Base-by-base conservation (phyloP, 805 yeast genomes). In the Nakazawaea ishiwadae region DNA sequence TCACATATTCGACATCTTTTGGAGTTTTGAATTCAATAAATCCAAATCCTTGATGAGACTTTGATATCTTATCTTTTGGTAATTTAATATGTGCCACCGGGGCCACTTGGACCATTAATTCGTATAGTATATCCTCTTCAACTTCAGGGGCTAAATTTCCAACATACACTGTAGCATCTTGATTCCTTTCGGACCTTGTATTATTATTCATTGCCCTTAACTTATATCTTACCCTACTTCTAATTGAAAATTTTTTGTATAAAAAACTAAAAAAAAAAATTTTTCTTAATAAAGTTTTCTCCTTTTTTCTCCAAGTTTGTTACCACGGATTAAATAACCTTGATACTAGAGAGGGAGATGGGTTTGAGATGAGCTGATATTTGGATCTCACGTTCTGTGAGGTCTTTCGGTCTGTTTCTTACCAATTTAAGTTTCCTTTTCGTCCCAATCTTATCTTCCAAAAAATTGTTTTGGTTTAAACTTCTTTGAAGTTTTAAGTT, bases 131-230 rank as follows among this genome's bases (percentile, higher is more conserved):
- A 2, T 69, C 62, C 51, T 86, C 96, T 1, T 80, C 78, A 4
- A 80, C 95, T 36, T 75, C 73, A 1, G 81, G 78, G 49, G 86
- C 96, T 4, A 93, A 62, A 50, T 89, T 87, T 1, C 97, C 96
- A 12, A 89, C 72, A 55, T 86, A 89, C 1, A 89, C 58, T 1
- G 95, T 74, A 2, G 79, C 75, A 31, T 77, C 79, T 39, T 72
- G 75, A 52, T 81, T 79, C 37, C 79, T 64, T 35, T 79, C 45
- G 4, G 17, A 9, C 16, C 26, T 29, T n/a, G 18, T 10, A 31
- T 20, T 34, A 24, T 21, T 39, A 15, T 16, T 31, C 15, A 29
- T 24, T n/a, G 24, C 27, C n/a, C n/a, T n/a, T n/a, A n/a, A n/a
- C n/a, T n/a, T n/a, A n/a, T n/a, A n/a, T n/a, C 29, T 38, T 38